Conservation (phyloP, 2,329 filamentous ascomycete genomes). For the Neofusicoccum sp. region DNA sequence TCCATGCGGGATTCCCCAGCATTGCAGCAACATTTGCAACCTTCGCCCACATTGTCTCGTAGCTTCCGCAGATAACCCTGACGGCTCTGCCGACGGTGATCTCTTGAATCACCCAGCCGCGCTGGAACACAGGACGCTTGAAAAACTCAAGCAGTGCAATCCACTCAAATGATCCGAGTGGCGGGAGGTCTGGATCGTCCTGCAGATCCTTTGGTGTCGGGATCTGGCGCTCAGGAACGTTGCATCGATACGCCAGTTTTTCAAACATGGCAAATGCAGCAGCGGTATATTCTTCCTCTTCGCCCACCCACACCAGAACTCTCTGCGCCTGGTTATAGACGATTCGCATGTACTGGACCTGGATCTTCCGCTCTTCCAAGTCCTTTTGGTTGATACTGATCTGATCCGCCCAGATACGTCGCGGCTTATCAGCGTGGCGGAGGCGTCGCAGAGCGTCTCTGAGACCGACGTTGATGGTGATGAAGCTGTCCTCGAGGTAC, state of each 20-base stretch:
- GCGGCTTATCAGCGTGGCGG: background rate
- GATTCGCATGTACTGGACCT: conserved; percentile 15
- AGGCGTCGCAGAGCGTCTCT: background rate
- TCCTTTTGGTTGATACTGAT: conserved; percentile 22
- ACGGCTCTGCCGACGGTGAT: conserved; percentile 21
- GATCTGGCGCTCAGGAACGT: background rate
- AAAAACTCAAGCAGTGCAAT: conserved; percentile 17
- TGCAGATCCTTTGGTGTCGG: background rate
- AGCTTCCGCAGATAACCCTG: conserved; percentile 23
- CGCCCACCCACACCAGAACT: conserved; percentile 16
- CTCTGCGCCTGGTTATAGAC: conserved; percentile 15
- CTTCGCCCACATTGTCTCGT: conserved; percentile 22
- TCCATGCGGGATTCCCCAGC: conserved; percentile 23
- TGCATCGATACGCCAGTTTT: background rate
- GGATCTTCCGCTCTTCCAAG: conserved; percentile 12
- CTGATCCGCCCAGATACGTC: conserved; percentile 22
- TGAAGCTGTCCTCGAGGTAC: background rate
- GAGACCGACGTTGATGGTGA: background rate
- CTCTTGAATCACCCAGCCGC: conserved; percentile 24
- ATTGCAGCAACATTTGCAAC: conserved; percentile 21
- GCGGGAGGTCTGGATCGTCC: background rate
- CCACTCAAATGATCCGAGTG: conserved; percentile 5
- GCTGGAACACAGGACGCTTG: conserved; percentile 18
- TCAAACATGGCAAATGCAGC: conserved; percentile 18
- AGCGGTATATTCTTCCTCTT: conserved; percentile 16